phyloP scores from a whole-genome alignment of 345 rosid species.

The Citrus reticulata region DNA sequence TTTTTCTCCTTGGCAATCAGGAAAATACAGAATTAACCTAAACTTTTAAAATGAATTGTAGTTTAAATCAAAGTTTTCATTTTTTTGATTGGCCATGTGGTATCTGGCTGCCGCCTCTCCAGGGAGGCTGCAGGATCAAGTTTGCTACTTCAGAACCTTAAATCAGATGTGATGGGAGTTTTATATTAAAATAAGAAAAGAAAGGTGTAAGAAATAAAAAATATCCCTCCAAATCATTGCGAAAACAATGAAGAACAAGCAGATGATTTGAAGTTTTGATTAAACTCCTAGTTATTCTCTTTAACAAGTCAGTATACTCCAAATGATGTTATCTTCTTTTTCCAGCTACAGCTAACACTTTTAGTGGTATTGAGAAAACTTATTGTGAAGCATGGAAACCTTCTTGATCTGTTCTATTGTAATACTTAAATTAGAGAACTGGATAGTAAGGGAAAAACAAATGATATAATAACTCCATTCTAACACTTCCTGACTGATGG shows the following conservation, averaged over 20 bases:
- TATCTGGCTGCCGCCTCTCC: neutral
- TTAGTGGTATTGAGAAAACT: neutral
- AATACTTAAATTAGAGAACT: neutral
- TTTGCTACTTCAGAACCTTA: no score
- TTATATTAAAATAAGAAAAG: no score
- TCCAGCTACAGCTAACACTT: neutral
- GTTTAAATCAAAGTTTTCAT: neutral
- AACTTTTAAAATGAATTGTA: neutral
- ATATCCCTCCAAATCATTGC: no score
- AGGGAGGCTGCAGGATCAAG: no score
- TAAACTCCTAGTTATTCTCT: neutral
- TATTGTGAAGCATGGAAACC: neutral
- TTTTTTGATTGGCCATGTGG: neutral
- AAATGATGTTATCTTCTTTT: no score
- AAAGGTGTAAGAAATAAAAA: no score
- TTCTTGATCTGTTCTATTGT: neutral
- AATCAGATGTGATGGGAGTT: no score
- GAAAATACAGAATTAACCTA: neutral
- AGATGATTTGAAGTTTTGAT: no score
- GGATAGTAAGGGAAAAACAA: neutral
- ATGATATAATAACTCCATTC: neutral
- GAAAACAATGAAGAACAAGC: no score
- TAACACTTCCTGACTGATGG: neutral
- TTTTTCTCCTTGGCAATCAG: neutral
- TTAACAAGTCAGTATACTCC: no score